A percentile compares a stretch with the other conserved stretches of the same genome.
Evolutionary conservation across 2,329 filamentous ascomycete species (phyloP).

Genomic region (Nemania serpens): DNA sequence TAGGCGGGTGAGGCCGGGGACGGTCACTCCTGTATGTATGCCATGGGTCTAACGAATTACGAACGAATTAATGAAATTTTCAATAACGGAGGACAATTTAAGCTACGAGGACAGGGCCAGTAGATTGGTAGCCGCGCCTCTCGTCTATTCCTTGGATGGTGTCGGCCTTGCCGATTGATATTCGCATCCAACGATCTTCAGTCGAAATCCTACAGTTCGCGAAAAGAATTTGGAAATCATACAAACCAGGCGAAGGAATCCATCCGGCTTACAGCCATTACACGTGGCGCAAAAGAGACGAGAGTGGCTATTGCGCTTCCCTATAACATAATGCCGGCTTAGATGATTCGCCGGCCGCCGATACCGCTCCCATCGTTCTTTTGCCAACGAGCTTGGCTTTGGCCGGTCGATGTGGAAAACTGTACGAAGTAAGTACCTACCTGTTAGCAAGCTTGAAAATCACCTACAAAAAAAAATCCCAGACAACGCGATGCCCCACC

Average conservation of each 20-base stretch:
- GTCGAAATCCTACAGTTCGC: conserved; percentile 26
- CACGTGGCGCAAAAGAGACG: not conserved
- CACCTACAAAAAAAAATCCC: not conserved
- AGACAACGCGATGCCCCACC: conserved; percentile 9
- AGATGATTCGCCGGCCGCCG: not conserved
- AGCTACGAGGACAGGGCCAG: not conserved
- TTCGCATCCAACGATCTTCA: conserved; percentile 22
- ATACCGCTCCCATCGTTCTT: not conserved
- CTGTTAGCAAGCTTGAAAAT: conserved; percentile 1
- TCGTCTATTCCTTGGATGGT: conserved; percentile 17
- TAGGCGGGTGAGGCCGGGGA: conserved; percentile 11
- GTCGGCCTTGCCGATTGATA: conserved; percentile 34
- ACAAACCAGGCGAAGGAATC: not conserved
- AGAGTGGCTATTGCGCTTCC: not conserved
- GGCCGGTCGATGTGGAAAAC: conserved; percentile 5
- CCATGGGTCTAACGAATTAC: conserved; percentile 20
- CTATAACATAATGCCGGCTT: not conserved
- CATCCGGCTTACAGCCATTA: not conserved
- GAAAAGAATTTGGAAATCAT: conserved; percentile 17
- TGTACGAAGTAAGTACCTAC: no score
- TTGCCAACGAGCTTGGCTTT: not conserved
- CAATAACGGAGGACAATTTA: not conserved
- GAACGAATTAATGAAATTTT: conserved; percentile 21
- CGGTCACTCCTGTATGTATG: conserved; percentile 14
- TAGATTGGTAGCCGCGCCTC: not conserved